A percentile compares a stretch with the other conserved stretches of the same genome.
These are phyloP conservation scores for Herpetospermum pedunculosum DNA, from an alignment of 306 rosid species.

Conservation along the genomic window DNA sequence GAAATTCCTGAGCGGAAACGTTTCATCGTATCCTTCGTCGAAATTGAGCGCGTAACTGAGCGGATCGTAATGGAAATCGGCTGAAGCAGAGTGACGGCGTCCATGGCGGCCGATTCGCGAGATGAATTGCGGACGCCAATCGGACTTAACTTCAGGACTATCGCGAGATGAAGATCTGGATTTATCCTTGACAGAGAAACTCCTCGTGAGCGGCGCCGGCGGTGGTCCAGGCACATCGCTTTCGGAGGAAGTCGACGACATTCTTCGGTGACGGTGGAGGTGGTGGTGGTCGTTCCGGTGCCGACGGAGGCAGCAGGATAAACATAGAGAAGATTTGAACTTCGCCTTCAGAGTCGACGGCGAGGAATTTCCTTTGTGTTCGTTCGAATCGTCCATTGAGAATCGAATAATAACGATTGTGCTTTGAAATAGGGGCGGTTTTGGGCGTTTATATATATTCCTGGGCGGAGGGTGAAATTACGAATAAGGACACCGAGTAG, in stretches of 20 bases:
- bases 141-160: slow-evolving; percentile 21
- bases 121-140: slow-evolving; percentile 35
- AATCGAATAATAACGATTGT: not conserved
- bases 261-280: not conserved
- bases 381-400: slow-evolving; percentile 1
- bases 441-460: not conserved
- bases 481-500: slow-evolving; percentile 10
- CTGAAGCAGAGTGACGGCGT: slow-evolving; percentile 47
- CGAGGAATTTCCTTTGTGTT: not conserved
- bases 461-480: slow-evolving; percentile 8
- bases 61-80: slow-evolving; percentile 54
- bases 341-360: not conserved
- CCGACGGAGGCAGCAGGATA: slow-evolving; percentile 2
- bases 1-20: slow-evolving; percentile 29
- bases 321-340: slow-evolving; percentile 9
- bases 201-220: slow-evolving; percentile 21
- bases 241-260: not conserved
- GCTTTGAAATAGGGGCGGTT: not conserved
- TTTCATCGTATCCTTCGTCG: slow-evolving; percentile 33
- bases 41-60: slow-evolving; percentile 59
- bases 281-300: slow-evolving; percentile 6
- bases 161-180: slow-evolving; percentile 29
- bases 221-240: slow-evolving; percentile 6
- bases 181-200: slow-evolving; percentile 20
- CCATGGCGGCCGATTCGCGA: slow-evolving; percentile 31